Base-by-base conservation (phyloP, 345 rosid species). In the Eutrema heterophyllum region DNA sequence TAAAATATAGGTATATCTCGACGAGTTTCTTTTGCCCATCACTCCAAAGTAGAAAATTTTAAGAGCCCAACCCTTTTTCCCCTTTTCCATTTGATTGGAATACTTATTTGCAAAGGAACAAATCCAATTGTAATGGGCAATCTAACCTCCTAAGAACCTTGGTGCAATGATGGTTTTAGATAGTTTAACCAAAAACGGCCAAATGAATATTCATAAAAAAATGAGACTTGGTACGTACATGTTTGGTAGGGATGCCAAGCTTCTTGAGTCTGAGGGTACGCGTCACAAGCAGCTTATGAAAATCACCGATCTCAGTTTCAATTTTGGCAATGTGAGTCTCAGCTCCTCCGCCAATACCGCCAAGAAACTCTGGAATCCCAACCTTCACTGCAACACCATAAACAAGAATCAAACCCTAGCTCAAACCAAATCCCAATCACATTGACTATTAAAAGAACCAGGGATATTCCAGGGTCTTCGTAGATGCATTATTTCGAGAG, bases 221-320 rank as follows among this genome's bases (percentile, higher is more conserved):
- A 0, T 1, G 13, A 40, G 59, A 64, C 15, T 46, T 60, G 76
- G 73, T 39, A 77, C 49, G 81, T 79, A 91, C 97, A 67, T 91
- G 98, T 82, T 91, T 89, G 84, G 96, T 87, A 52, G 96, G 94
- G 70, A 93, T 87, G 52, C 90, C 91, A 9, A 91, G 82, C 65
- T 86, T 93, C 85, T 89, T 91, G 72, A 93, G 94, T 82, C 80
- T 86, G 73, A 89, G 87, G 0, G 96, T 89, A 68, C 91, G 86
- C 0, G 90, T 81, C 10, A 86, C 84, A 15, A 93, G 91, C 66
- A 93, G 81, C 73, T 84, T 87, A 32, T 86, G 84, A 57, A 89
- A 73, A 73, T 89, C 97, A 18, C 89, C 97, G 12, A 91, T 85
- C 83, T 89, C 96, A 14, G 89, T 56, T 78, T 91, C 97, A 57